Evolutionary conservation across 805 yeast species (phyloP), one percentile per base, ranked within the genome.

Genomic region (Aciculoconidium aculeatum): DNA sequence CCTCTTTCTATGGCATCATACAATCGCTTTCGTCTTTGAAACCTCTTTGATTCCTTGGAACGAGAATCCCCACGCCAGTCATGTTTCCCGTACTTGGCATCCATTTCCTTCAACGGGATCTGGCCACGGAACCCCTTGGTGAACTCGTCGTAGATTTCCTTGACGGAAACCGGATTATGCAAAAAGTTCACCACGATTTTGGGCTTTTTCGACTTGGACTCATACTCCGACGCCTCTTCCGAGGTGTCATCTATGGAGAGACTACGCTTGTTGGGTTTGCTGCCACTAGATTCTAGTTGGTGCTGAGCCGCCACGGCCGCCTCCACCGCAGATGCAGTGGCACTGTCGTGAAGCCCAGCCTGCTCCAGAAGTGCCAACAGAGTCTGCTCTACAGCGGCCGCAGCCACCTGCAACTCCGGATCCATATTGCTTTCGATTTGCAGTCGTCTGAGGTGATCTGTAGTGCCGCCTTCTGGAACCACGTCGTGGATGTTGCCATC

Each of bases 41-140:
- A 64, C 34, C 70, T 44, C 43, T 64, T 64, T 11, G 61, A 53
- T 34, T 64, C 68, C 39, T 64, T 64, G 10, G 67, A 59, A 21
- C 70, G 44, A 6, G 66, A 58, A 40, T 64, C 68, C 15, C 70
- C 70, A 29, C 70, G 45, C 70, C 70, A 64, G 30, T 58, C 59
- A 37, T 58, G 55, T 36, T 64, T 64, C 12, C 70, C 70, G 39
- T 54, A 62, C 28, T 60, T 51, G 15, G 53, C 55, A 37, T 64
- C 70, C 58, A 64, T 53, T 24, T 62, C 65, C 23, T 59, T 46
- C 24, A 64, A 45, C 5, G 70, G 66, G 4, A 56, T 55, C 40
- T 64, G 70, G 11, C 68, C 69, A 9, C 61, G 51, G 41, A 61
- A 62, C 5, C 70, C 70, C 28, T 57, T 57, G 28, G 60, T 59